Base-by-base conservation (phyloP, 2,329 filamentous ascomycete genomes). In the Chaetomiaceae sp. region DNA sequence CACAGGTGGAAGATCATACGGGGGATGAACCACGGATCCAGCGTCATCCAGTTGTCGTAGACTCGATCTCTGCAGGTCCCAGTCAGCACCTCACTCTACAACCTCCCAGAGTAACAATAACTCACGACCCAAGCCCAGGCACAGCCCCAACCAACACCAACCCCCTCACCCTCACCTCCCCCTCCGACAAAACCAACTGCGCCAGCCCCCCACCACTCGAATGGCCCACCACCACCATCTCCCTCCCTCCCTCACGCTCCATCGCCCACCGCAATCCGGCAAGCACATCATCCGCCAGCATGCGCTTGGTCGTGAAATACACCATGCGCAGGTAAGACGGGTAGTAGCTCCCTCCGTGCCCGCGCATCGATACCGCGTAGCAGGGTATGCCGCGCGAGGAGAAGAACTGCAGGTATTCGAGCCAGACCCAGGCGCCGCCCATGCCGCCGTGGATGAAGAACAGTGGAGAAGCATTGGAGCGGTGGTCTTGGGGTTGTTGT, bases 371-470 rank as follows among this genome's bases (percentile, higher is more conserved):
- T 31, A 81, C 59, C 11, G 79, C 77, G 59, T 81, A 82, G 63
- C 75, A 76, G 1, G 74, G 69, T 55, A 77, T 70, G 14, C 74
- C 72, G 22, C 65, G 64, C 5, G 65, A 57, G 3, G 75, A 68
- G 51, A 81, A 73, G 59, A 70, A 77, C 22, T 66, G 67, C 70
- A 82, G 75, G 59, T 78, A 82, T 39, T 74, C 69, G 8, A 74
- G 67, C 76, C 77, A 82, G 19, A 80, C 71, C 63, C 72, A 74
- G 7, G 79, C 80, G 50, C 70, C 70, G 37, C 78, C 79, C 69
- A 80, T 79, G 45, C 77, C 77, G 36, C 78, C 79, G 57, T 82
- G 78, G 31, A 73, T 68, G 65, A 81, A 80, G 66, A 80, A 72
- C 12, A 81, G 63, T 2, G 75, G 72, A 9, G 70, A 63, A 14